These are phyloP conservation scores for Globisporangium acanthophoron DNA, from an alignment of 352 stramenopile species.

Conservation along the genomic window DNA sequence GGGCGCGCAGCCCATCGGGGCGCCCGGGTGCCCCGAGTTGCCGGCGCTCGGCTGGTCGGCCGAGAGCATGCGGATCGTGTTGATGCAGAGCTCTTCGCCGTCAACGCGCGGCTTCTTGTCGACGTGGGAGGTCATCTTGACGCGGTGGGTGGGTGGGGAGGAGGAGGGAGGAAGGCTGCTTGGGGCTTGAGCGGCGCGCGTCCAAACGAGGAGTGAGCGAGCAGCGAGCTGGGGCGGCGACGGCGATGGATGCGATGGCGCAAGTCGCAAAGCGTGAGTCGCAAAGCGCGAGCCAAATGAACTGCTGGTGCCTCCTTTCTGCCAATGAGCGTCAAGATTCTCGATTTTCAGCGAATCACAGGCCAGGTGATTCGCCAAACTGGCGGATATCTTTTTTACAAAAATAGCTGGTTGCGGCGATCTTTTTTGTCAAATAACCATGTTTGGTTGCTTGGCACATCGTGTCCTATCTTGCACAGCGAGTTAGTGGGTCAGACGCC, in stretches of 20 bases:
- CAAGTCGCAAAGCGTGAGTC: not conserved
- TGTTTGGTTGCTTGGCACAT: too few relatives aligned
- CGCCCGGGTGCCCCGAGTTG: conserved; percentile 97
- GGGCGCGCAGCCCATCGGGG: conserved; percentile 98
- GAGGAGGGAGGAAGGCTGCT: conserved; percentile 1
- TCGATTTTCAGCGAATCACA: not conserved
- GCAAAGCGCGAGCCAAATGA: not conserved
- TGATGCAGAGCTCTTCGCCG: conserved; percentile 92
- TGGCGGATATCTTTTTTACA: too few relatives aligned
- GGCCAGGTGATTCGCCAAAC: not conserved
- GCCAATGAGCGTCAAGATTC: not conserved
- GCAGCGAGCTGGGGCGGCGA: not conserved
- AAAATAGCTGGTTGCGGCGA: too few relatives aligned
- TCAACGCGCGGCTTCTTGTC: conserved; percentile 78
- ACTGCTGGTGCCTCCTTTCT: not conserved
- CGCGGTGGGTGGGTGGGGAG: conserved; percentile 2
- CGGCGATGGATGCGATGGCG: not conserved
- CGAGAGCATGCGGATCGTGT: conserved; percentile 96
- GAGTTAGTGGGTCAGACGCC: not conserved
- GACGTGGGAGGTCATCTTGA: conserved; percentile 64
- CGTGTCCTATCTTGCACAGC: too few relatives aligned
- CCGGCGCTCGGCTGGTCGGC: conserved; percentile 97
- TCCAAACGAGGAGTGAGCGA: conserved; percentile 39
- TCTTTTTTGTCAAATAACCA: too few relatives aligned
- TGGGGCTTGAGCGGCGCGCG: conserved; percentile 26